Evolutionary conservation across 495 filamentous ascomycete genomes (phyloP).

Genomic region (Lasiosphaeria ovina): DNA sequence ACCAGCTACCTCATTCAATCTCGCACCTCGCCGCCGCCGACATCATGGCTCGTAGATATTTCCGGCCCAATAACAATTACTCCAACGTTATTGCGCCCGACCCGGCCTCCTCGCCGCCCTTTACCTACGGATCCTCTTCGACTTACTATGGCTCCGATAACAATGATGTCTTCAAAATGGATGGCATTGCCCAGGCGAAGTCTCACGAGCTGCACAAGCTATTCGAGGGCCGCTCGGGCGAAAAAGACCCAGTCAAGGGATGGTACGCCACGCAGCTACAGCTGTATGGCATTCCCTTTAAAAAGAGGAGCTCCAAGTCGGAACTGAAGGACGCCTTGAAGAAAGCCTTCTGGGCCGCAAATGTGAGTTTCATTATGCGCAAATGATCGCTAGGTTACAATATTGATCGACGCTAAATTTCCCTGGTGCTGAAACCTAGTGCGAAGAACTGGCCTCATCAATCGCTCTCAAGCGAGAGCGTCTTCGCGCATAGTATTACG

Average conservation of each 20-base stretch:
- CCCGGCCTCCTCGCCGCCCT: background rate
- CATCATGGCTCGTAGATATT: too few species aligned
- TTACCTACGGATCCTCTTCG: constrained; percentile 2
- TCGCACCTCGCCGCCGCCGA: too few species aligned
- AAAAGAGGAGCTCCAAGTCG: background rate
- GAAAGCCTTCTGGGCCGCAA: background rate
- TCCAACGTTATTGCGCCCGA: background rate
- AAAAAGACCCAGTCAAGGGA: constrained; percentile 11
- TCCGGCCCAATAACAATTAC: too few species aligned
- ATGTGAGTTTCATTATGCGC: background rate
- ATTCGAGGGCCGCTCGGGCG: background rate
- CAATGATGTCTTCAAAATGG: constrained; percentile 6
- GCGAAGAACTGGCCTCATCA: background rate
- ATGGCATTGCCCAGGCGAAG: constrained; percentile 5
- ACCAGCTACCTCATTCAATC: too few species aligned
- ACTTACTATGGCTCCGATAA: background rate
- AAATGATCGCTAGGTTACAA: too few species aligned
- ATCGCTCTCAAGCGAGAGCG: background rate
- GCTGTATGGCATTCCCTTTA: constrained; percentile 19
- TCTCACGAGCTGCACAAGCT: background rate
- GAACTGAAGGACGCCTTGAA: constrained; percentile 6
- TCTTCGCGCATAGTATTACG: constrained; percentile 4
- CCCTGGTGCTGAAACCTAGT: background rate
- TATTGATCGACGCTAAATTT: background rate
- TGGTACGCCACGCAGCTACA: constrained; percentile 23